Conservation (phyloP, 257 asterid species). For the Plantago elongata region DNA sequence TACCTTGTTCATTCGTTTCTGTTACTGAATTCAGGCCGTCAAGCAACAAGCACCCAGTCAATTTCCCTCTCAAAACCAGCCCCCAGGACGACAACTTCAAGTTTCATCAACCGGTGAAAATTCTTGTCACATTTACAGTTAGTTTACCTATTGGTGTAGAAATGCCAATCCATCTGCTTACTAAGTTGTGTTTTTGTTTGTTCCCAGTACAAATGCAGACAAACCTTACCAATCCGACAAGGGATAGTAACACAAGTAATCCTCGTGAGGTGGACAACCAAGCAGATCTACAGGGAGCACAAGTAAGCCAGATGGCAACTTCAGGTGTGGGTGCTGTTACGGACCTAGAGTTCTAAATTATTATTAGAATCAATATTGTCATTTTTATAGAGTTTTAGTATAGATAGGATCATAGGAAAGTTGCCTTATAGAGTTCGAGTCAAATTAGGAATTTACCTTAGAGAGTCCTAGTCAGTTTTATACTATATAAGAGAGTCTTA, state of each 20-base stretch:
- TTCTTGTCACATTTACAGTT: constrained; percentile 21
- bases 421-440: no score
- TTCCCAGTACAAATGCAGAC: constrained; percentile 29
- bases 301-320: constrained; percentile 39
- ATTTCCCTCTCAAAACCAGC: constrained; percentile 46
- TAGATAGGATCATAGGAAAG: no score
- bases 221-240: constrained; percentile 39
- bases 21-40: constrained; percentile 44
- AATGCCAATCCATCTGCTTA: constrained; percentile 24
- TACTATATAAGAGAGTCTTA: no score
- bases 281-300: constrained; percentile 49
- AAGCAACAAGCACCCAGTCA: constrained; percentile 48
- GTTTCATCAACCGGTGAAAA: constrained; percentile 44
- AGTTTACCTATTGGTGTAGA: constrained; percentile 13
- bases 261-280: constrained; percentile 49
- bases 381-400: no score
- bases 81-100: constrained; percentile 49
- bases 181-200: constrained; percentile 15
- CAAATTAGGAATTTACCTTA: no score
- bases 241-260: constrained; percentile 36
- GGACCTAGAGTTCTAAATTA: no score
- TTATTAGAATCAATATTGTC: no score
- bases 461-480: no score
- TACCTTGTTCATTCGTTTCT: constrained; percentile 22
- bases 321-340: constrained; percentile 40